Evolutionary conservation across 805 yeast species (phyloP), one percentile per base, ranked within the genome.

Genomic region (Ogataea paradorogensis): DNA sequence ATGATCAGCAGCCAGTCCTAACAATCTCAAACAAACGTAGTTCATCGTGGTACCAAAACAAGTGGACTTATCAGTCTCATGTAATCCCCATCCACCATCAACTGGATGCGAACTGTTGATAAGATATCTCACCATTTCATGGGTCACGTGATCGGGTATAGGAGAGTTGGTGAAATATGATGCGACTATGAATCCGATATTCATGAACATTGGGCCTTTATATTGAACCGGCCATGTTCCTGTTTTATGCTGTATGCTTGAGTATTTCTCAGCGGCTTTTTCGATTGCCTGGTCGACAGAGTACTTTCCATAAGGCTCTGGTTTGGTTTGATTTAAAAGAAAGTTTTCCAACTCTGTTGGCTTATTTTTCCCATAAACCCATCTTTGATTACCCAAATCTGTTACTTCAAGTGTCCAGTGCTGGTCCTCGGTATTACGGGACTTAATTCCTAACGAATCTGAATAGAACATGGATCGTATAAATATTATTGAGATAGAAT

Each of bases 11-110:
- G 76, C 63, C 51, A 93, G 56, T 0, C 99, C 99, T 35, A 91
- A 64, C 10, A 93, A 62, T 46, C 99, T 72, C 45, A 93, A 67
- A n/a, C 69, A 66, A 7, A 91, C 82, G 61, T 93, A 93, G 62
- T 89, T 90, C 51, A 93, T 73, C 0, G 86, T 71, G 1, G 99
- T 93, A 5, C 99, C 99, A 60, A 90, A 90, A 50, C 93, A 93
- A 0, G 99, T 93, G 7, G 93, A 81, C 59, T 91, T 93, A 59
- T 93, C 99, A 36, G 78, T 80, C 4, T 89, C 78, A 59, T 93
- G 97, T 27, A 93, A 69, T 0, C 99, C 99, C 99, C 99, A 93
- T 2, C 99, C 99, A n/a, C 99, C 99, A 62, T 93, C 99, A 1
- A 90, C 96, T 0, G 97, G 97, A 59, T 93, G 96, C 0, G 97